Evolutionary conservation across 169 alveolate genomes (phyloP), one percentile per base, ranked within the genome.

Genomic region (Plasmodium inui): DNA sequence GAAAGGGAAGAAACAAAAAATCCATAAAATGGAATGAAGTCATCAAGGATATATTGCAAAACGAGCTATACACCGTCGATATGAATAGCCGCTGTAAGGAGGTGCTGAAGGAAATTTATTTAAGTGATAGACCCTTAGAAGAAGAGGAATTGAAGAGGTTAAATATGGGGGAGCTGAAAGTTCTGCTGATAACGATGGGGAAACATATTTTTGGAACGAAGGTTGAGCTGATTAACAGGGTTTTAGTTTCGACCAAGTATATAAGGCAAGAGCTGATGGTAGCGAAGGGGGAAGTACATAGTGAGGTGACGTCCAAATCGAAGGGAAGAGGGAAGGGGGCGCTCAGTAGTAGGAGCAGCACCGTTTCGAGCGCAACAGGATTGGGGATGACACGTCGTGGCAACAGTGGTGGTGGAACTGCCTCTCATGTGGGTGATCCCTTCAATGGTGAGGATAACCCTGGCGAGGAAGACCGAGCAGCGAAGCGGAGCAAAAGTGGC

Each of bases 181-280:
- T 89, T 61, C 22, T 89, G 17, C 74, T 89, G 70, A 89, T 89
- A 61, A 67, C 94, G 14, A 46, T 89, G 94, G 94, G 94, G 1
- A 89, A 89, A 28, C 94, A 89, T 61, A 53, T 89, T 34, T 89
- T 89, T 89, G 94, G 94, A 22, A 89, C 94, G 14, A 89, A 89
- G 82, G 19, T 89, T 3, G 94, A 89, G 34, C 50, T 89, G 19
- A 89, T 89, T 22, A 89, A 89, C 39, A 71, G 94, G 50, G 55
- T 89, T 44, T 28, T 89, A 61, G 94, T 89, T 3, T 89, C 94
- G n/a, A 37, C 94, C 12, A 89, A 50, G 53, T 89, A 89, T 79
- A 89, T 89, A 79, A 61, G 94, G 10, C 70, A 89, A 6, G 94
- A 89, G 14, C 73, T 89, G 50, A 26, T 79, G 26, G 17, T 78